Conservation (phyloP, 139 green algal genomes). For the Chlamydomonas sphaeroides region DNA sequence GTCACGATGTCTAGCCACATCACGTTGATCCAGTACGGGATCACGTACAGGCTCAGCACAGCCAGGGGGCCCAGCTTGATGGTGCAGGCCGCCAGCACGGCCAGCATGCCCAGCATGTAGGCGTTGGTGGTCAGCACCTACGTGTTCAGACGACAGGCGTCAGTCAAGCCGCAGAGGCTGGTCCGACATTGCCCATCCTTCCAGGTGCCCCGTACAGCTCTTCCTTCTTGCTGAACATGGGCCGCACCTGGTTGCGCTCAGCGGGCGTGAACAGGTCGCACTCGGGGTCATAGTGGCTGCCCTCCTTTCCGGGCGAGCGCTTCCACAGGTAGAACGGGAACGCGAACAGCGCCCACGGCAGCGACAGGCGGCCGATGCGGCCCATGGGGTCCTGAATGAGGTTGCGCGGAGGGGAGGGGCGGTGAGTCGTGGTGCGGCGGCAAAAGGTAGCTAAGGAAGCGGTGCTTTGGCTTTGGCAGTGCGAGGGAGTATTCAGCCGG, state of each 20-base stretch:
- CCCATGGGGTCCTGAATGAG: conserved; percentile 63
- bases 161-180: too few species aligned
- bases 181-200: too few species aligned
- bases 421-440: too few species aligned
- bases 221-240: too few species aligned
- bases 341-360: conserved; percentile 86
- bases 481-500: too few species aligned
- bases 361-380: conserved; percentile 78
- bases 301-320: conserved; percentile 88
- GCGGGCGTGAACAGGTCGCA: conserved; percentile 81
- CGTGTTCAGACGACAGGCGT: too few species aligned
- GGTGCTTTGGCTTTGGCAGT: too few species aligned
- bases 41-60: conserved; percentile 92
- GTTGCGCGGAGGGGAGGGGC: too few species aligned
- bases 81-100: conserved; percentile 79
- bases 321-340: conserved; percentile 94
- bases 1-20: conserved; percentile 96
- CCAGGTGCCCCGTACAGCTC: too few species aligned
- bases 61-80: conserved; percentile 74
- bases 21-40: conserved; percentile 92
- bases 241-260: conserved; percentile 75
- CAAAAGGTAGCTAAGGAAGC: too few species aligned
- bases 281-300: conserved; percentile 93
- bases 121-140: conserved; percentile 81
- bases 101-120: conserved; percentile 86